These are phyloP conservation scores for Aspergillus sp. DNA, from an alignment of 2,329 filamentous ascomycete species.

Conservation along the genomic window DNA sequence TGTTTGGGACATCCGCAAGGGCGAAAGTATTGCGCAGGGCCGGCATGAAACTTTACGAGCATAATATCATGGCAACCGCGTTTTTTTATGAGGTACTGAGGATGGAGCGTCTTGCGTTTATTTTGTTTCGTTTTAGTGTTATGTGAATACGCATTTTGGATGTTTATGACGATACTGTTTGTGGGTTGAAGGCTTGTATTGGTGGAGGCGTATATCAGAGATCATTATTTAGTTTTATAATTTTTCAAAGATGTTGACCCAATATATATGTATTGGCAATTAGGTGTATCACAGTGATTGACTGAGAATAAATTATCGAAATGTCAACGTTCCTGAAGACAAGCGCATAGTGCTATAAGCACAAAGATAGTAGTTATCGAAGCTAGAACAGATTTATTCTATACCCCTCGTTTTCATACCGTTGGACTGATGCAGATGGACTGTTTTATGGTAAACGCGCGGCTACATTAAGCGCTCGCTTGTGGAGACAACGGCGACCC, in stretches of 20 bases:
- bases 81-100: conserved; percentile 12
- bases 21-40: neutral
- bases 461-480: conserved; percentile 28
- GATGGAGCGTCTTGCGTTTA: conserved; percentile 7
- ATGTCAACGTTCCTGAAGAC: too few relatives aligned
- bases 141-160: conserved; percentile 19
- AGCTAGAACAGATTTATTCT: neutral
- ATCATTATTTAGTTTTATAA: neutral
- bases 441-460: conserved; percentile 18
- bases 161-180: conserved; percentile 13
- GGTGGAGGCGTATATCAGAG: conserved; percentile 8
- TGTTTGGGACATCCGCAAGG: neutral
- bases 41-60: conserved; percentile 12
- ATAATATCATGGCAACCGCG: conserved; percentile 17
- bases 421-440: neutral
- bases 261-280: too few relatives aligned
- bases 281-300: too few relatives aligned
- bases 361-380: too few relatives aligned
- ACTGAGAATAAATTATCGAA: too few relatives aligned
- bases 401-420: neutral
- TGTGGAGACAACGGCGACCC: conserved; percentile 17
- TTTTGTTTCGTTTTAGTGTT: conserved; percentile 12
- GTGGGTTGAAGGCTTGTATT: conserved; percentile 2
- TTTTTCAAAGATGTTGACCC: too few relatives aligned
- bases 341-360: too few relatives aligned